Conservation (phyloP, 805 yeast species). For the Cyberlindnera mycetangii region DNA sequence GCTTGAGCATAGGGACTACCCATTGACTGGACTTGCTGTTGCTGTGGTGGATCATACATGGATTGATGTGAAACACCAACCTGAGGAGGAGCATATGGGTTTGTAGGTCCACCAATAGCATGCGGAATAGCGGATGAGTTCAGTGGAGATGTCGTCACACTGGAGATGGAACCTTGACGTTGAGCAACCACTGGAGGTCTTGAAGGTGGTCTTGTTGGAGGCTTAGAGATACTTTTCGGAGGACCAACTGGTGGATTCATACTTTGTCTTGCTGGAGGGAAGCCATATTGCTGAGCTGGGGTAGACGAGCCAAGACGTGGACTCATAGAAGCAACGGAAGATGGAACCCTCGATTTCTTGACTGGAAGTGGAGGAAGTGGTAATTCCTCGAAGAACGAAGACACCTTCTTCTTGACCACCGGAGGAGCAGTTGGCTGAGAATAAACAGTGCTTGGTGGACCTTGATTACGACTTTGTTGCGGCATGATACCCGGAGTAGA, state of each 20-base stretch:
- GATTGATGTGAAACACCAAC: not conserved
- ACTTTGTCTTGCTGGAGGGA: not conserved
- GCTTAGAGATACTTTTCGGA: slow-evolving; percentile 1
- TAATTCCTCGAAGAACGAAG: slow-evolving; percentile 56
- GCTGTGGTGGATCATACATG: slow-evolving; percentile 6
- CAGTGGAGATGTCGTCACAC: slow-evolving; percentile 12
- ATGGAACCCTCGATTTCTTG: slow-evolving; percentile 7
- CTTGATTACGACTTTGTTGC: not conserved
- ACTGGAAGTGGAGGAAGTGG: slow-evolving; percentile 37
- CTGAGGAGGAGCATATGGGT: slow-evolving; percentile 2
- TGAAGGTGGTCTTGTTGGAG: slow-evolving; percentile 1
- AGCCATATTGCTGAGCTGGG: not conserved
- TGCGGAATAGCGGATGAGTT: slow-evolving; percentile 3
- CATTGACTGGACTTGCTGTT: not conserved
- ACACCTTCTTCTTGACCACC: slow-evolving; percentile 30
- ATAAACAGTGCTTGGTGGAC: not conserved
- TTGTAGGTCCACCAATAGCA: not conserved
- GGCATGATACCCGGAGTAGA: not conserved
- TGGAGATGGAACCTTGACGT: slow-evolving; percentile 4
- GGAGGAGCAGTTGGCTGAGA: not conserved
- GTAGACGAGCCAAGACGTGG: not conserved
- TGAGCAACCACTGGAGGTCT: slow-evolving; percentile 2
- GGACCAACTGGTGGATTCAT: slow-evolving; percentile 7
- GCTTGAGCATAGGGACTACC: slow-evolving; percentile 3
- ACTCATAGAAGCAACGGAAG: slow-evolving; percentile 9